phyloP scores from a whole-genome alignment of 129 eudicot genomes.

The Daucus carota region DNA sequence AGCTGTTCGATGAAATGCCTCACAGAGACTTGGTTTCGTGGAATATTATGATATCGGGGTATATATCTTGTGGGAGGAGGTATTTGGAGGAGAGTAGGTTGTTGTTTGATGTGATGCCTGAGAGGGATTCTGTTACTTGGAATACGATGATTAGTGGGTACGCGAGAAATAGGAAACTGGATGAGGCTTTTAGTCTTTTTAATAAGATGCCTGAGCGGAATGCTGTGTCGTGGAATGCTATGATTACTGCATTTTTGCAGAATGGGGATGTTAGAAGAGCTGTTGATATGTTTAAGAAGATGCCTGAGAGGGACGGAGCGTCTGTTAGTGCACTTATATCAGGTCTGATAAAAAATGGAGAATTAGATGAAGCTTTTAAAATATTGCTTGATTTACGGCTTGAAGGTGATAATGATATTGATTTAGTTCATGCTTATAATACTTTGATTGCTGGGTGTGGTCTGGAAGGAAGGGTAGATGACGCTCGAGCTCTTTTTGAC shows the following conservation, averaged over 20 bases:
- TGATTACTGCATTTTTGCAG: conserved; percentile 38
- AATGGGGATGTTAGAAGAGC: conserved; percentile 39
- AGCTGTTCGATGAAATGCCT: conserved; percentile 39
- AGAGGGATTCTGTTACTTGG: neutral
- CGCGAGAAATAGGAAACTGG: neutral
- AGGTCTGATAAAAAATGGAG: conserved; percentile 18
- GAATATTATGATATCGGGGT: neutral
- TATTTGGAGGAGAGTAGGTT: conserved; percentile 5
- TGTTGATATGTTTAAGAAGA: conserved; percentile 12
- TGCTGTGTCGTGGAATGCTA: conserved; percentile 29
- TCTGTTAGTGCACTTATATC: conserved; percentile 34
- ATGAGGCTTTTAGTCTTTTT: neutral
- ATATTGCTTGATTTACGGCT: conserved; percentile 15
- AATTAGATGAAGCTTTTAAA: conserved; percentile 29
- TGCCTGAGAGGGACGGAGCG: conserved; percentile 24
- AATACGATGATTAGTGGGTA: conserved; percentile 8
- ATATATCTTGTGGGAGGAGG: conserved; percentile 7
- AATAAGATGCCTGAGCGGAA: conserved; percentile 7
- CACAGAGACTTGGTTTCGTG: conserved; percentile 15
- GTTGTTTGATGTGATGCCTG: conserved; percentile 6
- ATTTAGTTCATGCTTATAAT: conserved; percentile 42
- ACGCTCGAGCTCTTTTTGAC: conserved; percentile 42
- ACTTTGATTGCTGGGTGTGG: conserved; percentile 60
- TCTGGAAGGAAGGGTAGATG: conserved; percentile 38
- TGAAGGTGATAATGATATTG: conserved; percentile 7